Evolutionary conservation across 768 basidiomycete species (phyloP), one percentile per base, ranked within the genome.

Genomic region (Pulveroboletus sp.): DNA sequence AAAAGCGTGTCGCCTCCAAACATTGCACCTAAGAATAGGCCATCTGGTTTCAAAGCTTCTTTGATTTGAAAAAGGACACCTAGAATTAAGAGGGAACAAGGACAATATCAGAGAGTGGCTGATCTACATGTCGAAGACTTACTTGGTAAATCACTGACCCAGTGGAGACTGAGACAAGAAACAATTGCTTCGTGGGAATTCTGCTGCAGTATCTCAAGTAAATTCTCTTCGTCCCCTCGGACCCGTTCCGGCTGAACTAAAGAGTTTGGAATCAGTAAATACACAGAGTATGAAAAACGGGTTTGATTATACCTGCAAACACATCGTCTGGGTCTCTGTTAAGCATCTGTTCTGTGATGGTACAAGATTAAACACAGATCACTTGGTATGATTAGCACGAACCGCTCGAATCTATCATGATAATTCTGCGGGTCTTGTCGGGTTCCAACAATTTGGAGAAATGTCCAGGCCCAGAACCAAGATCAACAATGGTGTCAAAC

Each of bases 121-220:
- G 43, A 21, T 33, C 11, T 5, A 44, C n/a, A 38, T 38, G n/a
- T 4, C 21, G 6, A 33, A 28, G 41, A 59, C 76, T 26, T 30
- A 90, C 94, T 93, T 53, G 93, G 95, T 6, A 99, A 78, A 70
- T 99, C 96, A 59, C 98, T 98, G 11, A 96, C 82, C 96, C 96
- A 99, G 55, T 99, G 96, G 38, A 98, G 75, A 58, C 84, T 86
- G 4, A 96, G 77, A 64, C 91, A 94, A 11, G 92, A 94, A 24
- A 96, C 83, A 40, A 97, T 81, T 15, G 89, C 92, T 62, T 98
- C 95, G 63, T 94, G 87, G 13, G 91, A 89, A 53, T 86, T 78
- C 3, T 74, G 81, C 5, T 77, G 73, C 10, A 97, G 71, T 17
- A 74, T 66, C 38, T 80, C 70, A 2, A 94, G 75, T 2, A 97